Evolutionary conservation across 257 asterid species (phyloP).

Genomic region (Jacaranda mimosifolia): DNA sequence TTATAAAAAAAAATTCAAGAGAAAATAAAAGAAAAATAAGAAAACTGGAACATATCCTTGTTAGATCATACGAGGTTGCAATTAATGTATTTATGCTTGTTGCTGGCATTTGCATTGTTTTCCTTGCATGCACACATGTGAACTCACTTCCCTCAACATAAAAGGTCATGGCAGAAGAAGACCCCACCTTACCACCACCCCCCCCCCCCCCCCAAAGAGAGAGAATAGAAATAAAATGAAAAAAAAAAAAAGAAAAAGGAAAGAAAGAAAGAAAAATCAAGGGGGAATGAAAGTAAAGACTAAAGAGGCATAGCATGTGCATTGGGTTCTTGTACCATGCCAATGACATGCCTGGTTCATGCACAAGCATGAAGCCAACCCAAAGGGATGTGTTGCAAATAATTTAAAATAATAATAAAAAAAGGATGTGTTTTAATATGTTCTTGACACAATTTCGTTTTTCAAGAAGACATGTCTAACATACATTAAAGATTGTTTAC

Average conservation of each 20-base stretch:
- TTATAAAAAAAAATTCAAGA: not conserved
- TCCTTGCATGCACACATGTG: not conserved
- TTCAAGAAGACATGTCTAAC: too few species aligned
- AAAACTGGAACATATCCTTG: not conserved
- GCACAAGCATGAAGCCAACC: not conserved
- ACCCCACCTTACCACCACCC: not conserved
- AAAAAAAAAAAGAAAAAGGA: not conserved
- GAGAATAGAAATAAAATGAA: not conserved
- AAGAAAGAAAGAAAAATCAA: not conserved
- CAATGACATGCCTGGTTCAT: not conserved
- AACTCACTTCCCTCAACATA: not conserved
- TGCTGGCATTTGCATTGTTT: not conserved
- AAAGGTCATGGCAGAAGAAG: not conserved
- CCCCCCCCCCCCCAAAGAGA: too few species aligned
- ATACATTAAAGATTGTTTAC: too few species aligned
- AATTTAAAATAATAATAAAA: too few species aligned
- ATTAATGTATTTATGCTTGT: not conserved
- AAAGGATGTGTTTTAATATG: not conserved
- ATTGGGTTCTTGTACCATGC: not conserved
- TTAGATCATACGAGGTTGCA: constrained; percentile 2
- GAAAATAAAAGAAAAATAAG: not conserved
- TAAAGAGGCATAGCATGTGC: constrained; percentile 8
- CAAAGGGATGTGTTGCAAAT: not conserved
- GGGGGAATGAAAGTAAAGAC: constrained; percentile 1
- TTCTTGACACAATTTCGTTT: not conserved